Percentiles rank a stretch among this genome's conserved stretches.
These are phyloP conservation scores for Coffea humblotiana DNA, from an alignment of 305 asterid genomes.

Conservation along the genomic window DNA sequence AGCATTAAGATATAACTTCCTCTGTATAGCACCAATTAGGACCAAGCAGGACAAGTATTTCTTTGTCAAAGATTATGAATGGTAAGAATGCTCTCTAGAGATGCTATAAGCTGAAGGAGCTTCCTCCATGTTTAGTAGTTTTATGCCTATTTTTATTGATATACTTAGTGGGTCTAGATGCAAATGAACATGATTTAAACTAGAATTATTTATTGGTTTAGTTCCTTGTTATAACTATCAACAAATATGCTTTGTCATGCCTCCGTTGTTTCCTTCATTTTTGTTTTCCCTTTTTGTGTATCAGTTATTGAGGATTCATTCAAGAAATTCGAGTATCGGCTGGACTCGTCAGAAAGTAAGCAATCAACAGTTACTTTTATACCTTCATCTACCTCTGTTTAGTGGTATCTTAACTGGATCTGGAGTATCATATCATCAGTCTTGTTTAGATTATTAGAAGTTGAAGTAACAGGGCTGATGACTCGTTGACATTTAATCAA, in stretches of 20 bases:
- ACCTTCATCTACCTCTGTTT: slow-evolving; percentile 11
- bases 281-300: slow-evolving; percentile 33
- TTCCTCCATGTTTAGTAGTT: background rate
- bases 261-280: slow-evolving; percentile 21
- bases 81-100: background rate
- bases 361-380: slow-evolving; percentile 16
- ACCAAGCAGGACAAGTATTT: background rate
- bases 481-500: background rate
- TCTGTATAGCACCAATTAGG: background rate
- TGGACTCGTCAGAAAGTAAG: slow-evolving; percentile 98
- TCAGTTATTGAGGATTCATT: slow-evolving; percentile 87
- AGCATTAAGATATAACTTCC: background rate
- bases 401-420: slow-evolving; percentile 8
- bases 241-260: background rate
- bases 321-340: slow-evolving; percentile 64
- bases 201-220: background rate
- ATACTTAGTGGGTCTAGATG: background rate
- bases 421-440: slow-evolving; percentile 1
- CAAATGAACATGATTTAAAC: background rate
- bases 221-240: background rate
- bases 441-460: background rate
- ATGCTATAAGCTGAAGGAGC: slow-evolving; percentile 1
- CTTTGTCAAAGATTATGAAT: background rate
- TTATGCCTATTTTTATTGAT: background rate
- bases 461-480: background rate